Evolutionary conservation across 176 grass and related monocot species (phyloP).

Genomic region (Raddia distichophylla): DNA sequence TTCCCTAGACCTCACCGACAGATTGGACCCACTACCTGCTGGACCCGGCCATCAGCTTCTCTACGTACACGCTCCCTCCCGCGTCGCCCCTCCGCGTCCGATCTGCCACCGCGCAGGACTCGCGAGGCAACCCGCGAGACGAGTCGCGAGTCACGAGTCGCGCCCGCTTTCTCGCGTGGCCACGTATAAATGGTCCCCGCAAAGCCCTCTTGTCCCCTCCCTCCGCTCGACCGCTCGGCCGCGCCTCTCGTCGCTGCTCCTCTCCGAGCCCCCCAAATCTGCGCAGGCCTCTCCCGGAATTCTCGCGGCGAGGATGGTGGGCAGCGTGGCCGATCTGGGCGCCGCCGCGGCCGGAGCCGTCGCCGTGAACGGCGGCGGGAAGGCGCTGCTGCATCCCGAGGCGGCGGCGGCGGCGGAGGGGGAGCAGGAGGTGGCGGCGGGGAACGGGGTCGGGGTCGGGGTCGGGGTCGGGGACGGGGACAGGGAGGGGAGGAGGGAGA

Average conservation of each 20-base stretch:
- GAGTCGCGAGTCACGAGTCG: background rate
- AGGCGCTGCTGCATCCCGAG: background rate
- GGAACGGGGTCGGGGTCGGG: background rate
- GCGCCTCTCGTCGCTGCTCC: background rate
- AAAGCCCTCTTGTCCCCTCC: constrained; percentile 26
- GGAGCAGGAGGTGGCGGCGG: constrained; percentile 26
- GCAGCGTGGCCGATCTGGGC: constrained; percentile 67
- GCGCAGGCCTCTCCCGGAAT: background rate
- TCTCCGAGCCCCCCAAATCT: constrained; percentile 38
- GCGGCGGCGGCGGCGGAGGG: constrained; percentile 44
- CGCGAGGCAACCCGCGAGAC: background rate
- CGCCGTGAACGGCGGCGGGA: background rate
- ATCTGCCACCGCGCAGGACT: background rate
- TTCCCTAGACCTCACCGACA: background rate
- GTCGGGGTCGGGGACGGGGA: background rate
- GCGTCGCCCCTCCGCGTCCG: constrained; percentile 38
- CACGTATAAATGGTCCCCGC: constrained; percentile 27
- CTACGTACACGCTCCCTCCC: background rate
- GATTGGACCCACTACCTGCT: fast-evolving
- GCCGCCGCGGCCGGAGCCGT: background rate
- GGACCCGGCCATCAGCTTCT: background rate
- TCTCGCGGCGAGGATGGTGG: constrained; percentile 57
- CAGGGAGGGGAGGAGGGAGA: constrained; percentile 47
- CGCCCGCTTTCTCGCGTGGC: background rate
- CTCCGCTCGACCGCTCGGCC: background rate